Base-by-base conservation (phyloP, 257 asterid genomes). In the Nicotiana benthamiana region DNA sequence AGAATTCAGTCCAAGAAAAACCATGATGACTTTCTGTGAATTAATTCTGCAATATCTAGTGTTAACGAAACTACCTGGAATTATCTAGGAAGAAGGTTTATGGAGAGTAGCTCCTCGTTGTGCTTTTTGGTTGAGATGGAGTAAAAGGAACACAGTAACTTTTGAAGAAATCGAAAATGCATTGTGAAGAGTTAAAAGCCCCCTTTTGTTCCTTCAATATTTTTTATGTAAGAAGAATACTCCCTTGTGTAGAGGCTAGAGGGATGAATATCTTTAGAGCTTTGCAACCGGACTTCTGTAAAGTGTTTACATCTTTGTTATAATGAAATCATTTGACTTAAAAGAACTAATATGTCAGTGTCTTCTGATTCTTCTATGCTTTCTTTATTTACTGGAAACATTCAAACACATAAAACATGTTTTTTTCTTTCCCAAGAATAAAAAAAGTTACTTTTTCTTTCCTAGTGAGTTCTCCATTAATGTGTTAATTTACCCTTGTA, bases 41-140 rank as follows among this genome's bases (percentile, higher is more conserved):
- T 40, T 70, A 43, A 22, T 43, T 70, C 22, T 40, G 77, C 36
- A 43, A 70, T 70, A 70, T 22, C 59, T 70, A 43, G 34, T 70
- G 36, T 43, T 70, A 70, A 20, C 20, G 15, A 51, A 13, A 22
- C 43, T 20, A 56, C 20, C 36, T 22, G 43, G 36, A 70, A 70
- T 6, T 43, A 5, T 43, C 77, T 43, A 43, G 59, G 59, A 70
- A 70, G 22, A 22, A 43, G 18, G 77, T 5, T 36, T 40, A 20
- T 43, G 57, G 20, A 12, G 77, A 15, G 77, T 6, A 43, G 77
- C 59, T 43, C 57, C 13, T 43, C 18, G 1, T 51, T 51, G 48
- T 70, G 77, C 77, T 70, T 46, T 70, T 43, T 15, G 59, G 77
- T 43, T 40, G 77, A 70, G 59, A 70, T 43, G 77, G 77, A 70